Conservation (phyloP, 1,284 basidiomycete species). For the Austroboletus novae-zelandiae region DNA sequence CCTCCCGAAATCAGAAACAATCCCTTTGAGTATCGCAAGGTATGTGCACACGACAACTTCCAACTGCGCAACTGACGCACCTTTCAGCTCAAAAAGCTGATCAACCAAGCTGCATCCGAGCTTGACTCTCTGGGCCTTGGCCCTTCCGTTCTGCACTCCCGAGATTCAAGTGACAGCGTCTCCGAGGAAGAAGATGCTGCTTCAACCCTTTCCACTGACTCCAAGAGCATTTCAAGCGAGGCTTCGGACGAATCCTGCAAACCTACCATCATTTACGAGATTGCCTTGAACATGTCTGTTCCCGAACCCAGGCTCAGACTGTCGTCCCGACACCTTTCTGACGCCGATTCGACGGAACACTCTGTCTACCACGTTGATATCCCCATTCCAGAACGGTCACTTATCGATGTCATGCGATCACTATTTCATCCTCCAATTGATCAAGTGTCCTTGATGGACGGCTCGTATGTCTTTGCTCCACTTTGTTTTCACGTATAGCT, state of each 20-base stretch:
- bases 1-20: constrained; percentile 73
- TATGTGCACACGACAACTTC: constrained; percentile 28
- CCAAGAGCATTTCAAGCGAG: not conserved
- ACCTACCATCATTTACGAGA: constrained; percentile 50
- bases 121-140: constrained; percentile 77
- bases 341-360: constrained; percentile 5
- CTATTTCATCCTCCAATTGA: constrained; percentile 3
- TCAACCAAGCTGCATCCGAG: constrained; percentile 84
- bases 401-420: constrained; percentile 8
- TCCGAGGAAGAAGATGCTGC: constrained; percentile 18
- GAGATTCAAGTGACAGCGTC: constrained; percentile 16
- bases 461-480: constrained; percentile 8
- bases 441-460: not conserved
- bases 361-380: constrained; percentile 13
- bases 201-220: not conserved
- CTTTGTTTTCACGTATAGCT: not conserved
- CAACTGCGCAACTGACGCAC: not conserved
- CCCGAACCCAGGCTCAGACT: constrained; percentile 58
- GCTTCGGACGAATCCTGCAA: constrained; percentile 9
- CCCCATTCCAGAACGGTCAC: constrained; percentile 11
- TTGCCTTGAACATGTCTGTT: constrained; percentile 44
- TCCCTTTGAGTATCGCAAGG: constrained; percentile 87
- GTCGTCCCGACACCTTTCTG: constrained; percentile 34
- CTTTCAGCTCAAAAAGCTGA: constrained; percentile 86
- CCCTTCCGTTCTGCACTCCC: constrained; percentile 50